Evolutionary conservation across 257 asterid species (phyloP).

Genomic region (Scutellaria baicalensis): DNA sequence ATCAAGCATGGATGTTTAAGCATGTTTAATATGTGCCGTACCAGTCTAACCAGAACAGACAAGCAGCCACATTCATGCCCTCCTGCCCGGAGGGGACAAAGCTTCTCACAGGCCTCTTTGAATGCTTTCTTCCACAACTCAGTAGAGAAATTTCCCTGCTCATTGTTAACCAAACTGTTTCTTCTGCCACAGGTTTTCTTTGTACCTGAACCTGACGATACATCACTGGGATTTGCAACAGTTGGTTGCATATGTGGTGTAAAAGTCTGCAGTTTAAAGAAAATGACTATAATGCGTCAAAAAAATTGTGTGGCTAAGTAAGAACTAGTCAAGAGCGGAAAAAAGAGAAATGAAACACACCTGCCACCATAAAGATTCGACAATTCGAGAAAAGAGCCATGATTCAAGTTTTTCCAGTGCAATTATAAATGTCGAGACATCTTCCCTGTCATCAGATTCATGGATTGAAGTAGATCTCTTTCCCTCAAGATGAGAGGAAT

Average conservation of each 20-base stretch:
- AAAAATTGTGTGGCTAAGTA: background rate
- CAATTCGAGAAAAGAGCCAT: constrained; percentile 87
- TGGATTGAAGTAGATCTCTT: background rate
- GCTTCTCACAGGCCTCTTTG: constrained; percentile 86
- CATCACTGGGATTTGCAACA: constrained; percentile 36
- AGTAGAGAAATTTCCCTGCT: constrained; percentile 63
- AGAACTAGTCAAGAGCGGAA: background rate
- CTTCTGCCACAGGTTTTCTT: constrained; percentile 43
- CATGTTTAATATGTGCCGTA: constrained; percentile 19
- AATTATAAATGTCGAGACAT: constrained; percentile 42
- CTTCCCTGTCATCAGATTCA: constrained; percentile 53
- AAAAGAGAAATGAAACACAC: constrained; percentile 20
- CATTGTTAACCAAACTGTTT: constrained; percentile 45
- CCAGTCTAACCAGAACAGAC: constrained; percentile 71
- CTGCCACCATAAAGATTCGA: constrained; percentile 98
- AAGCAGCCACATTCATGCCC: constrained; percentile 83
- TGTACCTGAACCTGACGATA: constrained; percentile 25
- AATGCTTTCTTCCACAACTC: constrained; percentile 94
- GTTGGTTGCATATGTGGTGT: constrained; percentile 91
- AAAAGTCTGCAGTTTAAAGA: constrained; percentile 54
- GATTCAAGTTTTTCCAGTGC: constrained; percentile 82
- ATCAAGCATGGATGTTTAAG: background rate
- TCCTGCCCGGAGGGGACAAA: constrained; percentile 82
- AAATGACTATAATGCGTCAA: background rate
- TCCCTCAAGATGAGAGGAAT: too few relatives aligned